Evolutionary conservation across 75 land plant species (phyloP).

Genomic region (Isoetes taiwanensis): DNA sequence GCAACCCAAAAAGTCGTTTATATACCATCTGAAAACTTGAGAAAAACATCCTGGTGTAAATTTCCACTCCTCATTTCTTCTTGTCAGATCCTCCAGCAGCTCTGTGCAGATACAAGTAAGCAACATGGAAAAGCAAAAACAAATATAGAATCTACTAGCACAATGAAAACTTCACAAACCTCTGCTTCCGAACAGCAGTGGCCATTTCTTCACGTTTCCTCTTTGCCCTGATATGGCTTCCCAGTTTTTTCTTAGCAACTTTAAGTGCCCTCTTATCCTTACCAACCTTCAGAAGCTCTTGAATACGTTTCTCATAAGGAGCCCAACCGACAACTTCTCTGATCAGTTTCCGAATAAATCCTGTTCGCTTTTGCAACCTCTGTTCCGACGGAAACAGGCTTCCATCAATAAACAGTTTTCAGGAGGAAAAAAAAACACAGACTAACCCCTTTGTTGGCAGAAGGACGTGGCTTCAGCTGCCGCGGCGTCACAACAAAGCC

Average conservation of each 20-base stretch:
- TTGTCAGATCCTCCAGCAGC: slow-evolving; percentile 13
- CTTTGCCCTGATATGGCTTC: not conserved
- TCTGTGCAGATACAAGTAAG: too few species aligned
- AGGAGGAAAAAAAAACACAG: too few species aligned
- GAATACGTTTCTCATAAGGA: not conserved
- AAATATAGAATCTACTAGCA: too few species aligned
- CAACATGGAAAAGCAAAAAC: too few species aligned
- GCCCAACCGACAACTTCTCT: not conserved
- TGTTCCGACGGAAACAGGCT: too few species aligned
- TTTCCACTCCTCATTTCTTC: slow-evolving; percentile 4
- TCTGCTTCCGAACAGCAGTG: not conserved
- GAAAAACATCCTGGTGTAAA: too few species aligned
- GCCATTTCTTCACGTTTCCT: slow-evolving; percentile 2
- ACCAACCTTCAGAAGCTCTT: slow-evolving; percentile 2
- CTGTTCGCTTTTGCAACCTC: too few species aligned
- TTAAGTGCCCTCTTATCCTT: slow-evolving; percentile 5
- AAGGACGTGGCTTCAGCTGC: slow-evolving; percentile 57
- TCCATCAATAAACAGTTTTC: too few species aligned
- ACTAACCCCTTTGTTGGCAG: slow-evolving; percentile 60
- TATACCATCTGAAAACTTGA: too few species aligned
- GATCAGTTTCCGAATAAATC: not conserved
- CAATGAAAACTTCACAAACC: too few species aligned
- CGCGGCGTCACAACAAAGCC: slow-evolving; percentile 72
- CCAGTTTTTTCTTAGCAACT: not conserved
- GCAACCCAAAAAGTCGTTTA: too few species aligned